Evolutionary conservation across 345 rosid genomes (phyloP), one percentile per base, ranked within the genome.

Genomic region (Melaleuca quinquenervia): DNA sequence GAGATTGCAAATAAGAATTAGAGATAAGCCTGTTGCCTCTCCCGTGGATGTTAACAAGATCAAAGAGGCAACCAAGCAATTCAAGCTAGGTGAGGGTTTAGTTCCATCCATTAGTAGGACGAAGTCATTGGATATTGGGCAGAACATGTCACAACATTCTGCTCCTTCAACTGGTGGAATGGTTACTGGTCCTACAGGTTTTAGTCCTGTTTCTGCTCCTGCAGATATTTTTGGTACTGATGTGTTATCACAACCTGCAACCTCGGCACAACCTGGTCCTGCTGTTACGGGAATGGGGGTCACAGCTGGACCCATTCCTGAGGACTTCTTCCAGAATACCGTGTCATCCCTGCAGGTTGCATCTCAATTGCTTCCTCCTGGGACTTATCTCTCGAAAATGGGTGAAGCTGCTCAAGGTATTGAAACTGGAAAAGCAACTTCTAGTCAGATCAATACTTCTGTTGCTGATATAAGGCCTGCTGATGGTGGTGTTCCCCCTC

Each of bases 251-350:
- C 95, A 91, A 83, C 88, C 93, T 49, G 88, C 94, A 80, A 85
- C 90, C 11, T 86, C 56, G 78, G 84, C 92, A 89, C 96, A 96
- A 87, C 90, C 93, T 87, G 88, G 93, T 92, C 90, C 94, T 74
- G 82, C 82, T 56, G 86, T 87, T 86, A 82, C 83, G 48, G 91
- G 94, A 89, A 87, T 15, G 32, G 95, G 95, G 82, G 89, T 88
- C 87, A 82, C 94, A 82, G 91, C 94, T 84, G 85, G 90, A 82
- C 98, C 98, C 45, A 97, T 97, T 82, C 99, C 99, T 6, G 99
- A 96, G 90, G 99, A 97, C 90, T 97, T 97, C 87, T 97, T 97
- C 90, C 96, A 94, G 87, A 92, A 97, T 85, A 97, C 99, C 82
- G 91, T 95, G 84, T 95, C 99, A 21, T 97, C 99, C 83, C 84